Base-by-base conservation (phyloP, 257 asterid species). In the Nicotiana undulata region DNA sequence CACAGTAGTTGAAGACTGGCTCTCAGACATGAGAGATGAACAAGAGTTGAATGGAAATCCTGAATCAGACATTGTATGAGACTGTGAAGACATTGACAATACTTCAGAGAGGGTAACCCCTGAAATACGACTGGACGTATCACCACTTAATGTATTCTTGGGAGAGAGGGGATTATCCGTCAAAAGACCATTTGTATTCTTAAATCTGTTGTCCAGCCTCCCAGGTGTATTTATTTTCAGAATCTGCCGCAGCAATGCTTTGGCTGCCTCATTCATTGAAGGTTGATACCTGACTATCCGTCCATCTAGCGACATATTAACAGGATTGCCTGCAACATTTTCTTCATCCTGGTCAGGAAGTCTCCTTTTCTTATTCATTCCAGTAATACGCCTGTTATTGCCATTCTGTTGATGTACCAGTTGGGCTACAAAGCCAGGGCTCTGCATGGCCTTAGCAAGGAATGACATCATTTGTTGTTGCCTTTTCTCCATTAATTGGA, bases 361-460 rank as follows among this genome's bases (percentile, higher is more conserved):
- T 82, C 96, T 90, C 90, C 97, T 86, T 85, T 92, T 93, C 89
- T 89, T 93, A 84, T 83, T 91, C 70, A 86, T 83, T n/a, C 88
- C 88, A n/a, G 96, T 82, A 80, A 92, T 88, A 22, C 84, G 88
- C 77, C 93, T 88, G 61, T 70, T 84, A 63, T 75, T 82, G 20
- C 88, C 95, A 74, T 83, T 86, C 81, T 87, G 93, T 79, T 89
- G 93, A 56, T 91, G 92, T 51, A 91, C 92, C 67, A 93, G 83
- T 89, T 91, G 97, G 13, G 97, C 81, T 55, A 93, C 87, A 79
- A 93, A 92, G 10, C 92, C 90, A 28, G 97, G 92, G 87, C 89
- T 93, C 83, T 93, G 93, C 91, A 93, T 86, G 32, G 97, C 97
- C 85, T 91, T 93, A 12, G 97, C 97, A 15, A 93, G 97, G 82